Base-by-base conservation (phyloP, 208 protist species). In the Acanthamoeba sp. region DNA sequence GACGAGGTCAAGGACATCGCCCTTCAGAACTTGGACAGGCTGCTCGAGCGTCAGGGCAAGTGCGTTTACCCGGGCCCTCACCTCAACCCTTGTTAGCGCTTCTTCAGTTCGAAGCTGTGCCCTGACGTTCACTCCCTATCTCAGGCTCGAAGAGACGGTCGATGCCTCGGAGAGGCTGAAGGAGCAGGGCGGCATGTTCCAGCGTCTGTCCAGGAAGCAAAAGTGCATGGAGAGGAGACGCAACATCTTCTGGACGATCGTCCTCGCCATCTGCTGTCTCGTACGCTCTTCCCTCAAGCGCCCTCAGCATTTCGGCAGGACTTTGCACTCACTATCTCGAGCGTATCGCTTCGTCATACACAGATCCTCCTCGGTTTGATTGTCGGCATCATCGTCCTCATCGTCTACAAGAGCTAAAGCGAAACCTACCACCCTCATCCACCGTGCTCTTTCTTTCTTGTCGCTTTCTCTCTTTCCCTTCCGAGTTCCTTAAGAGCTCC, bases 201-300 rank as follows among this genome's bases (percentile, higher is more conserved):
- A 84, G 24, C 76, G 76, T 32, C 42, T 84, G 24, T 84, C 76
- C 7, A 84, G 29, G 76, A 84, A 84, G 76, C 76, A 84, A 40
- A 84, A 84, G 76, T 84, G 76, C 76, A 57, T 84, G 76, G 76
- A 84, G 40, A 84, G 76, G 76, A 84, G 76, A 27, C 76, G 76
- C 76, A 84, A 84, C 42, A 84, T 84, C 22, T 84, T 84, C 76
- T 84, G 76, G 76, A 84, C 76, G 10, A 84, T 84, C 24, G 42
- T 84, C 20, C 76, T 84, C 24, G 76, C 76, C 40, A 45, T 84
- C 76, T 84, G 76, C 42, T 84, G 76, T 18, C 76, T 84, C 27
- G 76, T 84, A 55, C 34, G 76, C 48, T 0, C 57, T 64, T 62
- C 24, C 55, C 55, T 29, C 22, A 4, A 4, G 18, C 22, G 16